Base-by-base conservation (phyloP, 2,329 filamentous ascomycete genomes). In the Aureobasidium vineae region DNA sequence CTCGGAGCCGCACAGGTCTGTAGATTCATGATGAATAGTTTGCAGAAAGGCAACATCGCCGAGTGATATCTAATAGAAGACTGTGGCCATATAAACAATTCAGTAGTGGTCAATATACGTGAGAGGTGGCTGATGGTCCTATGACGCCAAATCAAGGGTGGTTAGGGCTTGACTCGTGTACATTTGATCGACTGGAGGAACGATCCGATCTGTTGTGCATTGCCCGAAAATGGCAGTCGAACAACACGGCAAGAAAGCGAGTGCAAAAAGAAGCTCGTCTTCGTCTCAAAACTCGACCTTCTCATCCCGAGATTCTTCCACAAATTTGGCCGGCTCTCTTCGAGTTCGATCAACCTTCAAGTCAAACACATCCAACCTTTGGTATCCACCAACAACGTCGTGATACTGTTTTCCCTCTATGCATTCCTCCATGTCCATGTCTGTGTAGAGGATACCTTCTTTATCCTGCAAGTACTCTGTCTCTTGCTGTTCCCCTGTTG, bases 371-470 rank as follows among this genome's bases (percentile, higher is more conserved):
- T 86, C 83, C 3, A 83, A 71, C 2, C 84, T 74, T 71, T 86
- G 84, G 72, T 86, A 85, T 0, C 82, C 82, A 0, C 83, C 84
- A 1, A 82, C 82, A 2, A 84, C 78, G 72, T 86, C 84, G 67
- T 85, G 84, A 68, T 82, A 85, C 71, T 85, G 84, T 69, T 86
- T 86, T 0, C 81, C 81, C 69, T 86, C 84, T 0, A 86, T 74
- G 45, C 82, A 84, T 4, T 80, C 76, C 0, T 77, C 75, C 5
- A 85, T 67, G 70, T 85, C 75, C 67, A 86, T 66, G 66, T 85
- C 82, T 0, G 81, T 82, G 70, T 85, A 85, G 8, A 84, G 54
- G 7, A 86, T 79, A 0, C 77, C 83, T 68, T 85, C 83, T 15
- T 79, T 73, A 0, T 74, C 69, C 33, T 84, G 81, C 16, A 85